A percentile compares a stretch with the other conserved stretches of the same genome.
These are phyloP conservation scores for Lodderomyces elongisporus DNA, from an alignment of 1,139 yeast genomes.

Conservation along the genomic window DNA sequence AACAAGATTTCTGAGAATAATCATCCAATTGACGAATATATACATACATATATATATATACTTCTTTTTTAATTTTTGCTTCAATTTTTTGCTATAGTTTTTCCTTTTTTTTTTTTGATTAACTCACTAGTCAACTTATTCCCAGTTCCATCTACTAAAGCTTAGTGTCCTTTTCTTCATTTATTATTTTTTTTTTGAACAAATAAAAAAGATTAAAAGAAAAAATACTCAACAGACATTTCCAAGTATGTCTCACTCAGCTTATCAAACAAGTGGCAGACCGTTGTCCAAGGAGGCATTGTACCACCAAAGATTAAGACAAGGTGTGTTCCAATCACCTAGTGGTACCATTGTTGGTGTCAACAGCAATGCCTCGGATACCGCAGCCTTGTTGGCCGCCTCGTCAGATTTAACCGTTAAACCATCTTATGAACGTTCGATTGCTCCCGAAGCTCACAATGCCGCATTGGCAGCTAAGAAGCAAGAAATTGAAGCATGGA, in stretches of 20 bases:
- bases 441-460: conserved; percentile 62
- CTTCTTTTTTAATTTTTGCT: too few relatives aligned
- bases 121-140: too few relatives aligned
- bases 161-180: too few relatives aligned
- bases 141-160: too few relatives aligned
- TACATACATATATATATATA: too few relatives aligned
- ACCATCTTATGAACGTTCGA: conserved; percentile 56
- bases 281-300: conserved; percentile 71
- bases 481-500: conserved; percentile 38
- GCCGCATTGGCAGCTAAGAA: conserved; percentile 59
- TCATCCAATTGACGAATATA: too few relatives aligned
- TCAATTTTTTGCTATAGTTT: too few relatives aligned
- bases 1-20: too few relatives aligned
- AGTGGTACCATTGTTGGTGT: conserved; percentile 69
- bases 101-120: too few relatives aligned
- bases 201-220: too few relatives aligned
- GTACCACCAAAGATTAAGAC: conserved; percentile 71
- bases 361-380: conserved; percentile 60
- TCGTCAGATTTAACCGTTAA: conserved; percentile 58
- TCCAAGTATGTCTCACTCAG: conserved; percentile 39
- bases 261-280: conserved; percentile 61
- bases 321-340: conserved; percentile 71
- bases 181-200: too few relatives aligned
- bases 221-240: too few relatives aligned
- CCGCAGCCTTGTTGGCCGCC: conserved; percentile 73